Evolutionary conservation across 169 alveolate species (phyloP).

Genomic region (Plasmodium relictum): DNA sequence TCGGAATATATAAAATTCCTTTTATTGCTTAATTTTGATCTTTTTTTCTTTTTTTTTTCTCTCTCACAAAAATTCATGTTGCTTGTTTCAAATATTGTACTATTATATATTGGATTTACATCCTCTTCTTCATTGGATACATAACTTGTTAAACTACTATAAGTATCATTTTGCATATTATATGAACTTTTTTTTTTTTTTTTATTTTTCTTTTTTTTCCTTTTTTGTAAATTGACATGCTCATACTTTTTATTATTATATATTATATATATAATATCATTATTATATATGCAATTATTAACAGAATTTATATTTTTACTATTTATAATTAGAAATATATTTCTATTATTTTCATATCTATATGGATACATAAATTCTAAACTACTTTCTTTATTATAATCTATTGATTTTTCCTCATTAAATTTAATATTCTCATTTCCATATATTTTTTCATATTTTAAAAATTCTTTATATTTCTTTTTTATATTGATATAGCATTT

Average conservation of each 20-base stretch:
- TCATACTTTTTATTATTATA: conserved; percentile 75
- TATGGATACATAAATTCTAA: conserved; percentile 68
- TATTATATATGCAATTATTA: conserved; percentile 47
- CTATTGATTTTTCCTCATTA: conserved; percentile 11
- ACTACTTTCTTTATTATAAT: conserved; percentile 39
- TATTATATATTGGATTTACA: conserved; percentile 62
- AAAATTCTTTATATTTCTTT: conserved; percentile 27
- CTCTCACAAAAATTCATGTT: conserved; percentile 44
- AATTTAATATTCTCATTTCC: conserved; percentile 67
- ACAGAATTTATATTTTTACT: conserved; percentile 49
- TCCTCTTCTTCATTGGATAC: conserved; percentile 8
- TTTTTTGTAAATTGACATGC: conserved; percentile 63
- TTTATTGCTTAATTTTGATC: conserved; percentile 4
- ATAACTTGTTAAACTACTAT: conserved; percentile 25
- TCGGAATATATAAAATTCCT: conserved; percentile 58
- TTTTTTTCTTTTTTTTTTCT: conserved; percentile 8
- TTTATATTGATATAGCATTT: conserved; percentile 57
- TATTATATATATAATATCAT: conserved; percentile 66
- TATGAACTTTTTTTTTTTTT: conserved; percentile 23
- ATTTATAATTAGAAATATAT: conserved; percentile 59
- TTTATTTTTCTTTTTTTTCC: conserved; percentile 20
- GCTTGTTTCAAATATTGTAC: conserved; percentile 72
- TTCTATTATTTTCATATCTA: conserved; percentile 59
- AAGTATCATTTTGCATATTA: conserved; percentile 15
- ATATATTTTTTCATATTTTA: conserved; percentile 68